Conservation (phyloP, 2,329 filamentous ascomycete species). For the Fusarium vanettenii region DNA sequence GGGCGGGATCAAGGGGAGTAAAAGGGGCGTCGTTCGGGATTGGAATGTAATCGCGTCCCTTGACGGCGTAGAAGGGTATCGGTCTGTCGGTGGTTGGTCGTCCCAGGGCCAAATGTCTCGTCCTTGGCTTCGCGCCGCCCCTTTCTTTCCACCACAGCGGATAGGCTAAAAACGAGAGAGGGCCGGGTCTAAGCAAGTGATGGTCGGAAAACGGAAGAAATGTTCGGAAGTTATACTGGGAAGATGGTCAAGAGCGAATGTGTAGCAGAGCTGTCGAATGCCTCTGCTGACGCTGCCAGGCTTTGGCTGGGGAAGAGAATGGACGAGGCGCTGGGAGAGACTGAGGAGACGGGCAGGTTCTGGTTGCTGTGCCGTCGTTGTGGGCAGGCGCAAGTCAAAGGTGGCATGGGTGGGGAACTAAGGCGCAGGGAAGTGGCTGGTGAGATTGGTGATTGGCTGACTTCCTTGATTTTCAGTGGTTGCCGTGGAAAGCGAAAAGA, state of each 20-base stretch:
- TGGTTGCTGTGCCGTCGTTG: constrained; percentile 41
- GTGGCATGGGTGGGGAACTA: constrained; percentile 11
- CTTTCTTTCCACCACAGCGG: constrained; percentile 31
- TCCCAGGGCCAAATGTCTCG: constrained; percentile 32
- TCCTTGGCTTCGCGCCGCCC: constrained; percentile 22
- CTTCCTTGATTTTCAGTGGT: constrained; percentile 3
- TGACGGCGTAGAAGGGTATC: constrained; percentile 14
- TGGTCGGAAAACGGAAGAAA: background rate
- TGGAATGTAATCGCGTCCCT: constrained; percentile 36
- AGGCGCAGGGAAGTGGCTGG: constrained; percentile 22
- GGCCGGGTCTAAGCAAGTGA: background rate
- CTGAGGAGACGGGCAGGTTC: constrained; percentile 33
- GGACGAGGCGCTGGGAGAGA: constrained; percentile 7
- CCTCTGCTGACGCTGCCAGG: constrained; percentile 26
- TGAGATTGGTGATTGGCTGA: constrained; percentile 15
- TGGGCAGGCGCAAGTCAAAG: constrained; percentile 22
- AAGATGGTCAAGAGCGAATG: constrained; percentile 27
- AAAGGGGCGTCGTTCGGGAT: constrained; percentile 8
- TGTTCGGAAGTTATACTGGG: constrained; percentile 6
- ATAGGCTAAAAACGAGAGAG: constrained; percentile 7
- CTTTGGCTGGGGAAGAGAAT: constrained; percentile 15
- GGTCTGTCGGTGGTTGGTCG: constrained; percentile 1
- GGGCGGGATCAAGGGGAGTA: constrained; percentile 9
- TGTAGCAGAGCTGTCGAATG: constrained; percentile 14
- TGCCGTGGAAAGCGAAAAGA: constrained; percentile 23